Conservation (phyloP, 306 rosid genomes). For the Chamaecrista fasciculata region DNA sequence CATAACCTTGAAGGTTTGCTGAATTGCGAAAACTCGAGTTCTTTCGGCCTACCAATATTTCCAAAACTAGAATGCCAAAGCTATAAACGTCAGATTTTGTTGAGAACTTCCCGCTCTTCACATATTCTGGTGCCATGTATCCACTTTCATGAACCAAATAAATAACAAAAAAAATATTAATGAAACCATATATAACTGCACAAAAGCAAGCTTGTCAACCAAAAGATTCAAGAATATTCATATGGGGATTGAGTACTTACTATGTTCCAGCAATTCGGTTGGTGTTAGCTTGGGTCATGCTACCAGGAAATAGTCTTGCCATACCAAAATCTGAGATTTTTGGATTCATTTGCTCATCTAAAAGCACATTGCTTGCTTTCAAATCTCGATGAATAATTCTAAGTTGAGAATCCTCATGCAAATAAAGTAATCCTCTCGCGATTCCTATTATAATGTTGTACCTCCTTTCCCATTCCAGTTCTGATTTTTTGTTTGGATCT, state of each 20-base stretch:
- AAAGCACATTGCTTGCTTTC: constrained; percentile 35
- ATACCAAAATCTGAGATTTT: constrained; percentile 39
- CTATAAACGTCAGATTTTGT: constrained; percentile 30
- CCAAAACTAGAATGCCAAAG: constrained; percentile 31
- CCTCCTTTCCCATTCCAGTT: constrained; percentile 35
- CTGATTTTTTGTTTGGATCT: constrained; percentile 19
- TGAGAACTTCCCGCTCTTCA: constrained; percentile 23
- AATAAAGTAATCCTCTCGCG: constrained; percentile 30
- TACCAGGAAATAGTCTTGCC: constrained; percentile 27
- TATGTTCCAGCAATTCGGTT: constrained; percentile 35
- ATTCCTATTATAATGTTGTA: constrained; percentile 34
- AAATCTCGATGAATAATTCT: constrained; percentile 35
- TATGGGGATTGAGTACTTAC: constrained; percentile 9
- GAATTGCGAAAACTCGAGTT: constrained; percentile 7
- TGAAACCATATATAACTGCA: not conserved
- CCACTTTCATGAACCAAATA: constrained; percentile 10
- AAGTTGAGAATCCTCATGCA: constrained; percentile 37
- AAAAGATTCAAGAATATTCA: not conserved
- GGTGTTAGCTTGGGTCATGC: constrained; percentile 40
- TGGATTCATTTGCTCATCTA: constrained; percentile 37
- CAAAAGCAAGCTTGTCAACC: not conserved
- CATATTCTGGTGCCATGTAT: constrained; percentile 34
- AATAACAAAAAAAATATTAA: not conserved
- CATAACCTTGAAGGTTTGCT: constrained; percentile 32
- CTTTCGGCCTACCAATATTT: constrained; percentile 31